Conservation (phyloP, 129 eudicot genomes). For the Saposhnikovia divaricata region DNA sequence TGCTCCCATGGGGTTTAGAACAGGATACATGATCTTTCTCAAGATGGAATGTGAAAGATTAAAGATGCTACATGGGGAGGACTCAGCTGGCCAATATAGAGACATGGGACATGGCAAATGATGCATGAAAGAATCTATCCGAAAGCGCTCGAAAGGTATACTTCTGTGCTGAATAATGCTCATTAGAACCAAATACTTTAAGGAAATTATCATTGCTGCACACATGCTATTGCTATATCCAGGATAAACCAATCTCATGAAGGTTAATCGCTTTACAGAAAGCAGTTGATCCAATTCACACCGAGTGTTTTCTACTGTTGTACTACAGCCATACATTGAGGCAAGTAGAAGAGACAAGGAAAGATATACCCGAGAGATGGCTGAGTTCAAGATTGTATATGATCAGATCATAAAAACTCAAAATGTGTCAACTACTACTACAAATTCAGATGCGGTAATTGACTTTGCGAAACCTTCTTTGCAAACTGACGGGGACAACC, state of each 20-base stretch:
- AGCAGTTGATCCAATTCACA: neutral
- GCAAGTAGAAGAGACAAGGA: constrained; percentile 59
- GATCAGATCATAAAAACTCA: neutral
- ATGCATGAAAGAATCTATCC: constrained; percentile 48
- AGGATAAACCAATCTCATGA: neutral
- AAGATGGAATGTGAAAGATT: constrained; percentile 44
- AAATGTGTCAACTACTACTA: neutral
- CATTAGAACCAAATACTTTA: neutral
- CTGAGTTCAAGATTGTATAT: constrained; percentile 14
- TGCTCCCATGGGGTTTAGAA: constrained; percentile 44
- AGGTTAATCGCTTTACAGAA: neutral
- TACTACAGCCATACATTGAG: constrained; percentile 45
- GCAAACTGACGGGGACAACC: constrained; percentile 22
- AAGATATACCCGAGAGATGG: constrained; percentile 49
- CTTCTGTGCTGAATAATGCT: neutral
- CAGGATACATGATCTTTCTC: constrained; percentile 41
- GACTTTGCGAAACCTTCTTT: constrained; percentile 8
- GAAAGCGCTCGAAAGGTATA: constrained; percentile 33
- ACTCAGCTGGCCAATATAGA: constrained; percentile 18
- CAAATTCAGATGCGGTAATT: constrained; percentile 1
- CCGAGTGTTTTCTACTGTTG: neutral
- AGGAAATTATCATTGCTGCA: neutral
- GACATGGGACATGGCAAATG: constrained; percentile 37
- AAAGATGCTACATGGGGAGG: constrained; percentile 33
- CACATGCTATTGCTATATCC: neutral